phyloP scores from a whole-genome alignment of 306 rosid species.

The Datisca glomerata region DNA sequence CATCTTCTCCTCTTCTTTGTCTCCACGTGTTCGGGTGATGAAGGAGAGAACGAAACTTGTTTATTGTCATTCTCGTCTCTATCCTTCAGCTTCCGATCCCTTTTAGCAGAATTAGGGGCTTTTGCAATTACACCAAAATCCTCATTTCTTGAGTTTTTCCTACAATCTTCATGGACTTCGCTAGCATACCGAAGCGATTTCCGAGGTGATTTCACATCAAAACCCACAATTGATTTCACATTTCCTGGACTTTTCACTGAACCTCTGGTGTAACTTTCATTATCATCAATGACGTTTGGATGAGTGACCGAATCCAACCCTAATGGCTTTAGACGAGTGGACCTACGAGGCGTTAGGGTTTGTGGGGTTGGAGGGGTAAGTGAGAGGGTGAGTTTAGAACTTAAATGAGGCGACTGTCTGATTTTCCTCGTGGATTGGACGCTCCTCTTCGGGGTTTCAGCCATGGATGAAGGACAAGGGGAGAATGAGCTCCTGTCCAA shows the following conservation, averaged over 20 bases:
- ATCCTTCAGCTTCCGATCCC: conserved; percentile 3
- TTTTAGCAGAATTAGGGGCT: conserved; percentile 2
- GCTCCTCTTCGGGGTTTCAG: conserved; percentile 37
- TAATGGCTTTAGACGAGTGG: conserved; percentile 33
- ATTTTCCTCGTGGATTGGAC: conserved; percentile 28
- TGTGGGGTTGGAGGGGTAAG: conserved; percentile 40
- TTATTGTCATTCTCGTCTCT: conserved; percentile 12
- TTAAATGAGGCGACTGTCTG: conserved; percentile 11
- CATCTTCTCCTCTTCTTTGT: conserved; percentile 40
- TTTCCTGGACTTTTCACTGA: background rate
- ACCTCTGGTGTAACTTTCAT: background rate
- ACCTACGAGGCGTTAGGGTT: conserved; percentile 36
- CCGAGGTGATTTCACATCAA: background rate
- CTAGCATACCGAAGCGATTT: background rate
- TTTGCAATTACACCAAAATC: conserved; percentile 2
- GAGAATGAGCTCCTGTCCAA: too few relatives aligned
- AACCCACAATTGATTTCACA: background rate
- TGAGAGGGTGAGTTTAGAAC: conserved; percentile 19
- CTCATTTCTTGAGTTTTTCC: conserved; percentile 6
- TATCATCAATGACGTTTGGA: background rate
- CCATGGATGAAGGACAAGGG: conserved; percentile 21
- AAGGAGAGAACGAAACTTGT: conserved; percentile 21
- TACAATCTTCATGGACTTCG: background rate
- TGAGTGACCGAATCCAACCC: conserved; percentile 13
- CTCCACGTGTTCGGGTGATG: conserved; percentile 45